Evolutionary conservation across 805 yeast species (phyloP).

Genomic region (Nakazawaea populi): DNA sequence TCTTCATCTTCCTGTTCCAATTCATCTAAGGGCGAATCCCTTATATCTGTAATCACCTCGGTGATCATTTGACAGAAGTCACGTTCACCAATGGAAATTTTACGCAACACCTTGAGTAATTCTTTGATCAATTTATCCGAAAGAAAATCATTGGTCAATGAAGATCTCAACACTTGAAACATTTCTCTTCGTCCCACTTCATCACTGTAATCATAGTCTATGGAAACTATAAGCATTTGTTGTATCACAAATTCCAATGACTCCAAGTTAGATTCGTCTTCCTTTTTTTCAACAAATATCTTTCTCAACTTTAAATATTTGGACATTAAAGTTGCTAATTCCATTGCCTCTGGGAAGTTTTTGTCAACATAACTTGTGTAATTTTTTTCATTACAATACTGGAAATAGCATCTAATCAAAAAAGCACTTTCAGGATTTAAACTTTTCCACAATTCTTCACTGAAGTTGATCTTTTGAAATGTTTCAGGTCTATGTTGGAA

Average conservation of each 20-base stretch:
- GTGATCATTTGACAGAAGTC: slow-evolving; percentile 80
- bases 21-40: slow-evolving; percentile 52
- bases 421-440: slow-evolving; percentile 74
- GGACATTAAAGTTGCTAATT: slow-evolving; percentile 53
- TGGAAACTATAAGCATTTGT: slow-evolving; percentile 64
- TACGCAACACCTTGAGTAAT: slow-evolving; percentile 60
- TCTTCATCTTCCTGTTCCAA: slow-evolving; percentile 26
- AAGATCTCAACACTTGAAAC: slow-evolving; percentile 50
- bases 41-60: slow-evolving; percentile 82
- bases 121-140: slow-evolving; percentile 47
- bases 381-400: slow-evolving; percentile 52
- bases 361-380: slow-evolving; percentile 53
- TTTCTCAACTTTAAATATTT: slow-evolving; percentile 49
- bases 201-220: slow-evolving; percentile 79
- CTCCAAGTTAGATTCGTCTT: slow-evolving; percentile 26
- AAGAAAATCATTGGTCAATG: slow-evolving; percentile 52
- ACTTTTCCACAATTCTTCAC: slow-evolving; percentile 61
- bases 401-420: slow-evolving; percentile 60
- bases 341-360: slow-evolving; percentile 75
- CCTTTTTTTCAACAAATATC: slow-evolving; percentile 10
- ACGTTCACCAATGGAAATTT: slow-evolving; percentile 68
- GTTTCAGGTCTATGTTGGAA: slow-evolving; percentile 59
- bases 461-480: slow-evolving; percentile 52
- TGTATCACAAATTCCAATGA: slow-evolving; percentile 70
- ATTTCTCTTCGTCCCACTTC: slow-evolving; percentile 83